Percentiles rank a stretch among this genome's conserved stretches.
Conservation (phyloP, 140 eudicot genomes). For the Bidens hawaiensis region DNA sequence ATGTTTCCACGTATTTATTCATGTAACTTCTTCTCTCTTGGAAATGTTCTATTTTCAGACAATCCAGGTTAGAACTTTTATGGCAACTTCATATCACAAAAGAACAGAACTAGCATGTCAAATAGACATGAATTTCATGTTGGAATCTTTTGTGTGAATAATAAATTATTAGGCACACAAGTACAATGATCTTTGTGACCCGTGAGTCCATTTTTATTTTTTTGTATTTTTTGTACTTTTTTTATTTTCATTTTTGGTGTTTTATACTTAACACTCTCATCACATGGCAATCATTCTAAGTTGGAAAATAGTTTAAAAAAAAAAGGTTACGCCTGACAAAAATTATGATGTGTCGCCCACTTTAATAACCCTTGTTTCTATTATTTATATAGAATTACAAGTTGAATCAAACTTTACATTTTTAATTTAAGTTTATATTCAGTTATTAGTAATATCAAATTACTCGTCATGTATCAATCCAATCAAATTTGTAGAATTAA, state of each 20-base stretch:
- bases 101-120: not conserved
- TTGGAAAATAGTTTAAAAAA: not conserved
- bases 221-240: not conserved
- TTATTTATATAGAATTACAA: not conserved
- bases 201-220: not conserved
- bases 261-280: not conserved
- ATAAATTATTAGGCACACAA: slow-evolving; percentile 11
- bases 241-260: too few species aligned
- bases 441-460: too few species aligned
- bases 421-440: too few species aligned
- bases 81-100: not conserved
- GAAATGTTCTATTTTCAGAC: not conserved
- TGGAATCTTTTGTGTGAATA: not conserved
- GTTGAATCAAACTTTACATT: not conserved
- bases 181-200: slow-evolving; percentile 8
- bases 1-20: not conserved
- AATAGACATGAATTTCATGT: slow-evolving; percentile 7
- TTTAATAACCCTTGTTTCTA: not conserved
- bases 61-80: not conserved
- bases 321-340: not conserved
- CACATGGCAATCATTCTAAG: not conserved
- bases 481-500: too few species aligned
- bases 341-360: not conserved
- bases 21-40: not conserved
- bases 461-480: too few species aligned